Conservation (phyloP, 768 basidiomycete genomes). For the Xerocomus brunneocitrinus region DNA sequence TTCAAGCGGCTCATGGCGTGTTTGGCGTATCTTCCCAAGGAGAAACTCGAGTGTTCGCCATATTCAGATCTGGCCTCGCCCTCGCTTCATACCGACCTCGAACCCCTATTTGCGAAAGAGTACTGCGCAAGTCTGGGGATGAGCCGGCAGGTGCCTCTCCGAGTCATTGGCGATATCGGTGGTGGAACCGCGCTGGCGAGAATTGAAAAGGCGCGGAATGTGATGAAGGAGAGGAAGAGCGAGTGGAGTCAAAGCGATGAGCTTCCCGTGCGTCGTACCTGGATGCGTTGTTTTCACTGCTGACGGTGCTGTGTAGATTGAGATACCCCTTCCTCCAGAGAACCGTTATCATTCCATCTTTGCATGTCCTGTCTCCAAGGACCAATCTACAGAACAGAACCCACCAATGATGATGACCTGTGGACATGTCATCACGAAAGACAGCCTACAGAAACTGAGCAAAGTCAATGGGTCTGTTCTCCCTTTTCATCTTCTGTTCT, state of each 20-base stretch:
- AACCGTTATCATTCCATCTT: conserved; percentile 97
- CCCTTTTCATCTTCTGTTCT: conserved; percentile 2
- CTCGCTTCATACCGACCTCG: conserved; percentile 70
- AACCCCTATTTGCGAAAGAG: conserved; percentile 81
- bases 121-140: conserved; percentile 85
- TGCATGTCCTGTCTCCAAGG: conserved; percentile 96
- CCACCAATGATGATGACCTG: conserved; percentile 98
- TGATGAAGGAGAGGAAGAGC: conserved; percentile 90
- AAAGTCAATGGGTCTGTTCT: conserved; percentile 76
- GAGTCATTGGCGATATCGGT: conserved; percentile 89
- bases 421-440: conserved; percentile 92
- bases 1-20: conserved; percentile 68
- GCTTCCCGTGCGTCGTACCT: conserved; percentile 57
- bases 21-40: conserved; percentile 64
- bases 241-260: conserved; percentile 91
- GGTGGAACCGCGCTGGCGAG: conserved; percentile 86
- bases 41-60: conserved; percentile 61
- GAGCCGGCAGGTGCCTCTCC: conserved; percentile 83
- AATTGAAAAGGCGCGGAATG: conserved; percentile 90
- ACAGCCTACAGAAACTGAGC: conserved; percentile 84
- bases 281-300: neutral
- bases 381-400: conserved; percentile 88
- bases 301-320: conserved; percentile 57
- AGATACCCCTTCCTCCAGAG: conserved; percentile 81
- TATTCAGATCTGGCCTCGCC: conserved; percentile 73